These are phyloP conservation scores for Lecanicillium sp. DNA, from an alignment of 2,329 filamentous ascomycete species.

Conservation along the genomic window DNA sequence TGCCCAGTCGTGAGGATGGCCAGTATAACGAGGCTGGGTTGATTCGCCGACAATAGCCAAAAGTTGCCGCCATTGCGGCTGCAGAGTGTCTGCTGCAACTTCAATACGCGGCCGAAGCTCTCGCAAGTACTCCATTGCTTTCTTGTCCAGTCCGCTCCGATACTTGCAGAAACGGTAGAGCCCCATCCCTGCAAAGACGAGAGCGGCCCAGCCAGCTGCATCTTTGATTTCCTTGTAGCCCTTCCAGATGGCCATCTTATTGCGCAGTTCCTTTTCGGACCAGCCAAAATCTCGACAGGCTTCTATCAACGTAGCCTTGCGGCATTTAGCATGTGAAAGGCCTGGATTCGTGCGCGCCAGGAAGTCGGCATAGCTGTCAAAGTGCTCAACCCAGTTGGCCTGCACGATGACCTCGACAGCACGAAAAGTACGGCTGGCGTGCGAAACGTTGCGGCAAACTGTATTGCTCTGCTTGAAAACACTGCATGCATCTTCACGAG, in stretches of 20 bases:
- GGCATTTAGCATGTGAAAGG: conserved; percentile 36
- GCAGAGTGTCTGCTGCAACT: conserved; percentile 42
- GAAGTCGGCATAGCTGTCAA: conserved; percentile 39
- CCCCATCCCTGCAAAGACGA: conserved; percentile 49
- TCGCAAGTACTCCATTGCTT: conserved; percentile 24
- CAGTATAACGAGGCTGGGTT: conserved; percentile 29
- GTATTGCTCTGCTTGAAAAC: conserved; percentile 22
- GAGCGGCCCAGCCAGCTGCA: conserved; percentile 44
- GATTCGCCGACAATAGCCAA: conserved; percentile 36
- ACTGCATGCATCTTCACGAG: no score
- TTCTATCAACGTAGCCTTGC: conserved; percentile 42
- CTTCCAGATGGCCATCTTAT: conserved; percentile 41
- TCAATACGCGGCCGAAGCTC: conserved; percentile 38
- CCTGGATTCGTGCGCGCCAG: conserved; percentile 28
- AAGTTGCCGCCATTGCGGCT: conserved; percentile 44
- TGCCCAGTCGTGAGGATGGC: conserved; percentile 45
- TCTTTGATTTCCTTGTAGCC: conserved; percentile 52
- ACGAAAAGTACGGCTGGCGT: conserved; percentile 42
- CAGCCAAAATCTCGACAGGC: conserved; percentile 45
- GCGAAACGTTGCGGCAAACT: conserved; percentile 23
- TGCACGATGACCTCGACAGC: conserved; percentile 51
- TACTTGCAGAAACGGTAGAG: conserved; percentile 55
- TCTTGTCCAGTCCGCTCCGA: conserved; percentile 35
- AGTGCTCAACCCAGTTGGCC: conserved; percentile 47
- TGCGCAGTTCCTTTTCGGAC: conserved; percentile 49